Conservation (phyloP, 495 filamentous ascomycete genomes). For the Penicillium argentinense region DNA sequence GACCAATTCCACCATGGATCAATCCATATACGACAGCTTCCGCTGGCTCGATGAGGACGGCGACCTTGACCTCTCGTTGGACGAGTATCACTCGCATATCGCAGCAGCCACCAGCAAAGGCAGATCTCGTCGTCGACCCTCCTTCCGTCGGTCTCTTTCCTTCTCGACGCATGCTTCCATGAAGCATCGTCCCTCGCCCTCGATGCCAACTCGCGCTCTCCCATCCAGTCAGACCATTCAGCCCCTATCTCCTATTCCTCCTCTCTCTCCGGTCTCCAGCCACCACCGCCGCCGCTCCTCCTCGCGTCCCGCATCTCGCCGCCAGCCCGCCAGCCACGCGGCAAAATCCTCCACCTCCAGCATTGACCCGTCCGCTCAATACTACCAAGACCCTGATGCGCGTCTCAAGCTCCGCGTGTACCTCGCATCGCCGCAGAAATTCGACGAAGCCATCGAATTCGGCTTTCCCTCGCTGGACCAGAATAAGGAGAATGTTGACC, state of each 20-base stretch:
- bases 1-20: conserved; percentile 45
- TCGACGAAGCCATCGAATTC: conserved; percentile 92
- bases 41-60: conserved; percentile 80
- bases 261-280: conserved; percentile 18
- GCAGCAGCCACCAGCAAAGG: conserved; percentile 23
- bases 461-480: conserved; percentile 71
- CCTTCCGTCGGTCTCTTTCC: conserved; percentile 52
- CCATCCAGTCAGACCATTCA: conserved; percentile 11
- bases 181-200: conserved; percentile 14
- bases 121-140: conserved; percentile 29
- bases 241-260: conserved; percentile 8
- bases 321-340: conserved; percentile 22
- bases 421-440: conserved; percentile 87
- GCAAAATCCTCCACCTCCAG: conserved; percentile 49
- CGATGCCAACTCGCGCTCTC: conserved; percentile 21
- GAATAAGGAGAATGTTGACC: conserved; percentile 34
- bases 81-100: conserved; percentile 52
- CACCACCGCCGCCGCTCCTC: conserved; percentile 37
- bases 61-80: conserved; percentile 68
- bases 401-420: conserved; percentile 85
- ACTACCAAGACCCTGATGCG: conserved; percentile 91
- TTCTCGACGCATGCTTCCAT: conserved; percentile 23
- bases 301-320: conserved; percentile 33
- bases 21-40: conserved; percentile 65
- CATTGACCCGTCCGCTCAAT: conserved; percentile 71